Base-by-base conservation (phyloP, 148 eudicot genomes). In the Fallopia convolvulus region DNA sequence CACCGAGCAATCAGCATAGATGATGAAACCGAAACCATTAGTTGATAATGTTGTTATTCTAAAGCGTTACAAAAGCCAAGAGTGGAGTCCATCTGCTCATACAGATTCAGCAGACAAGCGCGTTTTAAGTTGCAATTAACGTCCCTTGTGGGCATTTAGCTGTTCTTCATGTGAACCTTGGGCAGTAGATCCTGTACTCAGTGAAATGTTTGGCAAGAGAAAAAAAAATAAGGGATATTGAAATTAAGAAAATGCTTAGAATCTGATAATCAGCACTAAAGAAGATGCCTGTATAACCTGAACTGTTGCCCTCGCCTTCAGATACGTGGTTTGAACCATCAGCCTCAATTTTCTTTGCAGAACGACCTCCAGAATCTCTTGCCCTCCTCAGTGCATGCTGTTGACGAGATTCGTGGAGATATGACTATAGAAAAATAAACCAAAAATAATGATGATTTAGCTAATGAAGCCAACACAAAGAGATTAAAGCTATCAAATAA, bases 331-430 rank as follows among this genome's bases (percentile, higher is more conserved):
- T 88, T 40, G 83, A 81, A 48, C 80, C 75, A 42, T 85, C 90
- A 41, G 78, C 83, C 50, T 91, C 87, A 23, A 83, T 77, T 81
- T 94, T 92, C 85, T 92, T 92, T 0, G 92, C 90, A 80, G 92
- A 94, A 78, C 99, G 99, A 18, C 99, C 99, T 40, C 99, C 99
- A 17, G 92, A 78, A 3, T 89, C 93, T 75, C 99, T 90, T 71
- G 83, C 89, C 85, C 99, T 90, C 83, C 90, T 89, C 81, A 94
- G 47, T 75, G 99, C 99, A 81, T 94, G 99, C 80, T 94, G 97
- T 81, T 94, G 99, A 6, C 99, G 89, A 46, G 99, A 94, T 77
- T 94, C 99, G 17, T 94, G 99, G 78, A 94, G 92, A 86, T 94
- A 94, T 42, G 99, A 97, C 99, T 94, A 80, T 71, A 76, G 5